Conservation (phyloP, 495 filamentous ascomycete genomes). For the Terfezia boudieri region DNA sequence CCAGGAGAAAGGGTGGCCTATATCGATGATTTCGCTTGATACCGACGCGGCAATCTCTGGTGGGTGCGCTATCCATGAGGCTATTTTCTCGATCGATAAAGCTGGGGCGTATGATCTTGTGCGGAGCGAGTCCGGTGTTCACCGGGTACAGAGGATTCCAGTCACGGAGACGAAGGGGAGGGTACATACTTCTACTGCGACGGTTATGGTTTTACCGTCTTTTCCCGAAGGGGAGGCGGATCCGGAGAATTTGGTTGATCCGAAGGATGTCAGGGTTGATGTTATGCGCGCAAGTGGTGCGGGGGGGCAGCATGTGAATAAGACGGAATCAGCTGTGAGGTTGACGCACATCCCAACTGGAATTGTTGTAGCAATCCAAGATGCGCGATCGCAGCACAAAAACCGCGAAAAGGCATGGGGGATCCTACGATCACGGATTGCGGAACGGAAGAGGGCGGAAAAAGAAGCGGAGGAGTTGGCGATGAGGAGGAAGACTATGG, state of each 20-base stretch:
- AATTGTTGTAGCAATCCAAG: slow-evolving; percentile 73
- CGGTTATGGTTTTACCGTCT: slow-evolving; percentile 72
- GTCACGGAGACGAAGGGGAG: slow-evolving; percentile 74
- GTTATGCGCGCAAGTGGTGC: slow-evolving; percentile 82
- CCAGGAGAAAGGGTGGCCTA: slow-evolving; percentile 25
- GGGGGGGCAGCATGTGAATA: slow-evolving; percentile 95
- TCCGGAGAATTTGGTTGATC: slow-evolving; percentile 66
- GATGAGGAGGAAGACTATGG: slow-evolving; percentile 30
- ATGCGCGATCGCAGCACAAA: slow-evolving; percentile 67
- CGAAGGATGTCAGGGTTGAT: slow-evolving; percentile 64
- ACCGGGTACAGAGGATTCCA: slow-evolving; percentile 82
- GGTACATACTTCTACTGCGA: slow-evolving; percentile 79
- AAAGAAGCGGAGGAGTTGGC: slow-evolving; percentile 59
- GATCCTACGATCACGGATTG: slow-evolving; percentile 59
- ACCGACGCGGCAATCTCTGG: slow-evolving; percentile 28
- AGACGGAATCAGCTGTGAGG: slow-evolving; percentile 84
- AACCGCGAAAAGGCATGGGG: slow-evolving; percentile 78
- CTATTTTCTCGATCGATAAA: slow-evolving; percentile 61
- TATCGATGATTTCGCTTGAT: slow-evolving; percentile 22
- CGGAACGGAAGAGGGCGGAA: slow-evolving; percentile 56
- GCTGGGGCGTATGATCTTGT: slow-evolving; percentile 57
- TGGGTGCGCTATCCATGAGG: slow-evolving; percentile 50
- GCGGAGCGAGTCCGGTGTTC: slow-evolving; percentile 75
- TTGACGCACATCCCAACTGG: slow-evolving; percentile 80
- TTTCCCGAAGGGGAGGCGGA: slow-evolving; percentile 43